Base-by-base conservation (phyloP, 2,329 filamentous ascomycete genomes). In the Beauveria sp. region DNA sequence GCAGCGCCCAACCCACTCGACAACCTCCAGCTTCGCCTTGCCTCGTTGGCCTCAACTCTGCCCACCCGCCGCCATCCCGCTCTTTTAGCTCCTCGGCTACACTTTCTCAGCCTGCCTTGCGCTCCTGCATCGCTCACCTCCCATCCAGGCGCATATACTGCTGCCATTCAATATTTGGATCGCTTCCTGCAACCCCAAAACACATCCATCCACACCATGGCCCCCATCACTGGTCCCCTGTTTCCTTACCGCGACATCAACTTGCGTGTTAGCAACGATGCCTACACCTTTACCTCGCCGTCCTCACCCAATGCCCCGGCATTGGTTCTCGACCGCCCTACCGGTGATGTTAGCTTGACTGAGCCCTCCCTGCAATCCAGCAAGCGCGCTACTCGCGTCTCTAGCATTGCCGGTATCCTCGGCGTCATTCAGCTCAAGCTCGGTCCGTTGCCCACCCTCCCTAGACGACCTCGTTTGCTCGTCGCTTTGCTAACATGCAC, bases 241-340 rank as follows among this genome's bases (percentile, higher is more conserved):
- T 76, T 85, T 67, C 95, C 93, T 24, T 99, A 93, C 77, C 86
- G 93, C 73, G 95, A 99, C 80, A 96, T 98, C 80, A 99, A 98
- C 75, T 87, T 99, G 74, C 92, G 96, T 76, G 90, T 92, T 67
- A 92, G 93, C 58, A 83, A 90, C 69, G 91, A 93, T 69, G 89
- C 95, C 73, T 99, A 99, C 81, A 91, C 92, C 69, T 99, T 99
- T 76, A 93, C 91, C 45, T 99, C 95, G 31, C 95, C 95, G 31
- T 98, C 95, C 0, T 93, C 92, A 3, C 92, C 93, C 64, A 87
- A 93, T 76, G 89, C 93, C 31, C 91, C 91, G 16, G 91, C 91
- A 10, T 82, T 99, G 57, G 86, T 96, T 16, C 84, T 99, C 66
- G 95, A 98, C 71, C 86, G 95, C 60, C 95, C 95, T 10, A 95